These are phyloP conservation scores for Pseudopithomyces maydicus DNA, from an alignment of 2,329 filamentous ascomycete species.

Conservation along the genomic window DNA sequence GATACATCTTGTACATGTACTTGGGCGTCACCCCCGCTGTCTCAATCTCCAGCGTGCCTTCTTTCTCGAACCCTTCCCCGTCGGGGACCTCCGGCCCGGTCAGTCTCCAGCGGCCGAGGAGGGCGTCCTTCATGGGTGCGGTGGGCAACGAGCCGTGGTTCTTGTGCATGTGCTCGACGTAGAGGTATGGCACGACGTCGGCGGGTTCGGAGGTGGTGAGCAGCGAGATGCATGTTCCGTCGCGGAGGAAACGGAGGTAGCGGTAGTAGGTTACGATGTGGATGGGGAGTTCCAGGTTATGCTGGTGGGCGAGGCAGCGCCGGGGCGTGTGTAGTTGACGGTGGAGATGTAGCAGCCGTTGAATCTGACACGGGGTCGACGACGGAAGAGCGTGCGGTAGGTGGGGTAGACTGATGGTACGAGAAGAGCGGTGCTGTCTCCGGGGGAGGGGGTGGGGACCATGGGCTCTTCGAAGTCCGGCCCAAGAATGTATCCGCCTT, in stretches of 20 bases:
- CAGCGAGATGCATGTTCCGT: conserved; percentile 81
- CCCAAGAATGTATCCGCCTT: conserved; percentile 37
- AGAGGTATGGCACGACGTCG: conserved; percentile 87
- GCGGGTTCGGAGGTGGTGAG: conserved; percentile 79
- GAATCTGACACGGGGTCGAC: conserved; percentile 85
- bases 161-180: conserved; percentile 66
- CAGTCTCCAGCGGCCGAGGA: conserved; percentile 69
- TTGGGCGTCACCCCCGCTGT: conserved; percentile 80
- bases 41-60: conserved; percentile 70
- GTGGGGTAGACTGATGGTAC: conserved; percentile 46
- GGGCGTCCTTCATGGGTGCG: conserved; percentile 70
- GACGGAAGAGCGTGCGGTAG: conserved; percentile 73
- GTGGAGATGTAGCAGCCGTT: conserved; percentile 97
- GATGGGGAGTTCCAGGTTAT: conserved; percentile 77
- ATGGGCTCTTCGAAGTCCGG: conserved; percentile 23
- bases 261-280: conserved; percentile 98
- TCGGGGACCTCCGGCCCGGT: conserved; percentile 53
- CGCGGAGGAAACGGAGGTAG: conserved; percentile 92
- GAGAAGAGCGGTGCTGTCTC: conserved; percentile 29
- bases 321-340: conserved; percentile 89
- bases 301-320: conserved; percentile 71
- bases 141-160: conserved; percentile 50
- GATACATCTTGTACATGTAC: conserved; percentile 84
- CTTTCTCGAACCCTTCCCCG: conserved; percentile 23
- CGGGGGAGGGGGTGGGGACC: conserved; percentile 6